These are phyloP conservation scores for Zarea fungicola DNA, from an alignment of 2,329 filamentous ascomycete species.

Conservation along the genomic window DNA sequence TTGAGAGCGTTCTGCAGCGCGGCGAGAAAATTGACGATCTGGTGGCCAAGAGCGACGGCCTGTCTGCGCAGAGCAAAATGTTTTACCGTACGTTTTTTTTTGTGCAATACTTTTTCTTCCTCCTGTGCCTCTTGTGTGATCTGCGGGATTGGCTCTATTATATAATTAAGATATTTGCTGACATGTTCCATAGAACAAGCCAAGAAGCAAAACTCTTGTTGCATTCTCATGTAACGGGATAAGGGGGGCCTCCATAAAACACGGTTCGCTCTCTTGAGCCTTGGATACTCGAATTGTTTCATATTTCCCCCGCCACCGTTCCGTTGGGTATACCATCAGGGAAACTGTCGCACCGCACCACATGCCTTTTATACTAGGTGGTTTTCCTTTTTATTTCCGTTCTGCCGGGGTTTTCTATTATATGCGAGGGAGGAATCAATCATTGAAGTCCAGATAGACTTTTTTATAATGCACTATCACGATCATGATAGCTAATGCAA, in stretches of 20 bases:
- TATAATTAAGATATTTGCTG: conserved; percentile 2
- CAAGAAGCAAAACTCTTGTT: conserved; percentile 79
- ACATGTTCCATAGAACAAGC: conserved; percentile 47
- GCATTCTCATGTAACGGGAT: conserved; percentile 57
- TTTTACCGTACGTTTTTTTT: conserved; percentile 68
- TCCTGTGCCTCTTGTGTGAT: neutral
- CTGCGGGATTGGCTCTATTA: neutral
- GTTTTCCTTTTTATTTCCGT: neutral
- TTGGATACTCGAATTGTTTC: conserved; percentile 18
- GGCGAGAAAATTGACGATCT: conserved; percentile 96
- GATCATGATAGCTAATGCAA: conserved; percentile 1
- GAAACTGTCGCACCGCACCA: neutral
- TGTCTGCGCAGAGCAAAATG: conserved; percentile 93
- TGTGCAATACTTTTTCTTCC: neutral
- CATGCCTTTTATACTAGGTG: neutral
- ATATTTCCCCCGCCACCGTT: neutral
- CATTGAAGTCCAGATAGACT: conserved; percentile 1
- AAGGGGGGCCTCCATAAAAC: neutral
- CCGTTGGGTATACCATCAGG: neutral
- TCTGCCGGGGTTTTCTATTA: neutral
- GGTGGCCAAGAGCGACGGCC: conserved; percentile 85
- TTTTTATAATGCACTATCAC: conserved; percentile 1
- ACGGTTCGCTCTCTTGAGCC: conserved; percentile 21
- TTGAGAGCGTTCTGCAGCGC: conserved; percentile 77
- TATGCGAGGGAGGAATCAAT: neutral